Base-by-base conservation (phyloP, 768 basidiomycete species). In the Lactarius akahatsu region DNA sequence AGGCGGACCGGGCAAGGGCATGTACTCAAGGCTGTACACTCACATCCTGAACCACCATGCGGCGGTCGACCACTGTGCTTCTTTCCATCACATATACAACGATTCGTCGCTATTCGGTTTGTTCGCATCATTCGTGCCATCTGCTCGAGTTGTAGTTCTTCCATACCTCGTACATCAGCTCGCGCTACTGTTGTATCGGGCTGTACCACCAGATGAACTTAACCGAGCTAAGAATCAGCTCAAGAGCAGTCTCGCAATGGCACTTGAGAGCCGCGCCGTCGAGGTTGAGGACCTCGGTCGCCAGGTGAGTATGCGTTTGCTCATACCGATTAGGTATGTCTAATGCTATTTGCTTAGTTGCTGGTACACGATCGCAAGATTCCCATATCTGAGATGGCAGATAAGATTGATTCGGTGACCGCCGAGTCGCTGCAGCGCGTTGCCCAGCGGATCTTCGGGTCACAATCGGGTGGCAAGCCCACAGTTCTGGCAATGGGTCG, bases 1-100 rank as follows among this genome's bases (percentile, higher is more conserved):
- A 84, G 94, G 96, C 69, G 96, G 96, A 4, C 96, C 96, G 2
- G 96, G 96, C 18, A 98, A 98, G 80, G 96, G 96, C 72, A 98
- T 98, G 96, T 98, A 97, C 82, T 94, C 95, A 40, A 89, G 96
- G 30, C 79, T 98, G 34, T 98, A 98, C 80, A 96, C 94, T 11
- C 88, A 94, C 74, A 94, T 98, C 72, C 87, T 98, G 65, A 98
- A 98, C 76, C 90, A 92, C 73, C 92, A 94, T 80, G 86, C 94
- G 59, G 88, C 92, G 73, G 85, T 98, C 72, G 96, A 98, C 76
- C 93, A 95, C 76, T 98, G 96, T 76, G 89, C 92, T 10, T 90
- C 93, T 23, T 98, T 97, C 88, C 95, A 98, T 75, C 96, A 98
- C 77, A 95, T 96, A 74, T 98, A 98, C 78, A 87, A 88, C 64